Conservation (phyloP, 163 green algal genomes). For the Trebouxia gelatinosa region DNA sequence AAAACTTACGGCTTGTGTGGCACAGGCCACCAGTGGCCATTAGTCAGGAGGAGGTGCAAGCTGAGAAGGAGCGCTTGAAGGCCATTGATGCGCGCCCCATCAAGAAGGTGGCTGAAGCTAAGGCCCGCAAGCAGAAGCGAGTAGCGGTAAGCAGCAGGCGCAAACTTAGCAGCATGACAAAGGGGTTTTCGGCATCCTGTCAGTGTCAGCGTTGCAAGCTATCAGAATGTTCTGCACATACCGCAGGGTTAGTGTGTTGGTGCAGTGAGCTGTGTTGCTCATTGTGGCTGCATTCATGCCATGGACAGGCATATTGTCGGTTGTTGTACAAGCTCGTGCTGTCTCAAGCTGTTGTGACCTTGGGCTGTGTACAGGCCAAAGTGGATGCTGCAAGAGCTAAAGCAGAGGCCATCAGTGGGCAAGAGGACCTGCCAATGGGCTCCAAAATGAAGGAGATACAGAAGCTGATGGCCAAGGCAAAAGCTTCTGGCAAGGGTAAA, state of each 20-base stretch:
- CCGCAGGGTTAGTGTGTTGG: too few species aligned
- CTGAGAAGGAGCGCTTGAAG: constrained; percentile 71
- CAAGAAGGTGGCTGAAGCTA: constrained; percentile 96
- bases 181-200: too few species aligned
- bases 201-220: too few species aligned
- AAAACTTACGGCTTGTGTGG: neutral
- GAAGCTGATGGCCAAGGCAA: constrained; percentile 82
- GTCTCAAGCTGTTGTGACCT: constrained; percentile 2
- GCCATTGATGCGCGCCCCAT: constrained; percentile 89
- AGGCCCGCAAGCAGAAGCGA: constrained; percentile 85
- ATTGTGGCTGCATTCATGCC: too few species aligned
- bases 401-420: constrained; percentile 70
- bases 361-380: constrained; percentile 37
- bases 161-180: too few species aligned
- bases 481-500: constrained; percentile 34
- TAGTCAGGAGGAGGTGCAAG: constrained; percentile 82
- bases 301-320: too few species aligned
- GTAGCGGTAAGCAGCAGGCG: constrained; percentile 39
- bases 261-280: too few species aligned
- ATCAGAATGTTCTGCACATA: too few species aligned
- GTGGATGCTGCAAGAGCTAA: constrained; percentile 64
- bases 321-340: neutral
- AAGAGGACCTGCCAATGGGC: constrained; percentile 83
- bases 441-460: constrained; percentile 86
- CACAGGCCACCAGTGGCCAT: constrained; percentile 66